A percentile compares a stretch with the other conserved stretches of the same genome.
Evolutionary conservation across 2,329 filamentous ascomycete species (phyloP).

Genomic region (Phialophora expanda): DNA sequence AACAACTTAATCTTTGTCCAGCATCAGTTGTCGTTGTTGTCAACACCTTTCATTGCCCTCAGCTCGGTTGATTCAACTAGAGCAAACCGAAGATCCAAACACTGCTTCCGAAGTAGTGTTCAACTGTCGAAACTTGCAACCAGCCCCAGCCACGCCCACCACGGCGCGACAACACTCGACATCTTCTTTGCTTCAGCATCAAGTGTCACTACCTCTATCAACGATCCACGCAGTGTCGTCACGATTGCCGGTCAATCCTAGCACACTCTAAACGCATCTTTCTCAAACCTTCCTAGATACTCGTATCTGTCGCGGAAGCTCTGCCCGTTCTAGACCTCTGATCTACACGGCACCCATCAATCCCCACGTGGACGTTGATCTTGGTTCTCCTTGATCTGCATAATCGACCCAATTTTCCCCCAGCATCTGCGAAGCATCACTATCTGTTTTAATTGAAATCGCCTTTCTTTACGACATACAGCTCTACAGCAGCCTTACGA

Average conservation of each 20-base stretch:
- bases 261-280: conserved; percentile 31
- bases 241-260: conserved; percentile 39
- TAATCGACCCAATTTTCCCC: conserved; percentile 18
- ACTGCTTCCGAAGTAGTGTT: conserved; percentile 28
- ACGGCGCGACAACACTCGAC: conserved; percentile 7
- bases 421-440: conserved; percentile 22
- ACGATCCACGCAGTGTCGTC: conserved; percentile 26
- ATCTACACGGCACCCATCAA: conserved; percentile 21
- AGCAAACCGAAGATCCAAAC: conserved; percentile 17
- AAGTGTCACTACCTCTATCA: conserved; percentile 22
- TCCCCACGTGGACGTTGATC: conserved; percentile 26
- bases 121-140: conserved; percentile 3
- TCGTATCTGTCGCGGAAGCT: conserved; percentile 37
- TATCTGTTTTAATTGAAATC: conserved; percentile 23
- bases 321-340: conserved; percentile 24
- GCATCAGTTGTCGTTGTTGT: conserved; percentile 24
- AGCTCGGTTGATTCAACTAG: conserved; percentile 12
- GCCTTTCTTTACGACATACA: conserved; percentile 16
- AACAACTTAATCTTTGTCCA: conserved; percentile 27
- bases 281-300: conserved; percentile 35
- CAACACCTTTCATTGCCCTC: conserved; percentile 12
- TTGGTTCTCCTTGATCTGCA: conserved; percentile 23
- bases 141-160: conserved; percentile 3
- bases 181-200: conserved; percentile 26
- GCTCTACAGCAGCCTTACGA: conserved; percentile 33